Base-by-base conservation (phyloP, 345 rosid species). In the Turritis glabra region DNA sequence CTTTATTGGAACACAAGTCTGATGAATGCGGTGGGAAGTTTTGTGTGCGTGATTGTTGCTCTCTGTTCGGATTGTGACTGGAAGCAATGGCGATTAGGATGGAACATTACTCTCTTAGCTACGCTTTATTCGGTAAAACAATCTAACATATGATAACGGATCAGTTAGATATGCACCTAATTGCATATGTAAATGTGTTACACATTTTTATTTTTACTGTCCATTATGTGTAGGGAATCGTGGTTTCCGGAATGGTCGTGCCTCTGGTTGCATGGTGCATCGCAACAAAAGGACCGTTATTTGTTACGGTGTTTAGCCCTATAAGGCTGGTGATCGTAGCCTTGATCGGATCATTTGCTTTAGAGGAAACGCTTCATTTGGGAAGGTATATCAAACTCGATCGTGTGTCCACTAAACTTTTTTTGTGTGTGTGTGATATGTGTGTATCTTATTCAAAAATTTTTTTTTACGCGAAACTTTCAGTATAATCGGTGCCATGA, bases 401-500 rank as follows among this genome's bases (percentile, higher is more conserved):
- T 33, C 40, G n/a, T 25, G 55, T 17, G 15, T 32, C 17, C 18
- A 56, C 26, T 50, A 47, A 58, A 64, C 18, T 35, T 23, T n/a
- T 44, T 67, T 35, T 30, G n/a, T n/a, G n/a, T 22, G 18, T 59
- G 43, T 40, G 14, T 40, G 23, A 51, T 37, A 23, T 21, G 8
- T 32, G 66, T 40, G 44, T 56, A 19, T 14, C 41, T n/a, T 19
- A 23, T 19, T 52, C 2, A 7, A n/a, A n/a, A n/a, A n/a, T 6
- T 29, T 13, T 13, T 21, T 19, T 2, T 63, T 25, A 21, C 44
- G 27, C 6, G 26, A 33, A 40, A 64, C 52, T 65, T 70, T 25
- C 80, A 89, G 93, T 76, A 17, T 83, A 47, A 61, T 84, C 4
- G 92, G 92, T 68, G 81, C 78, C 47, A 68, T 68, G 0, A 46